phyloP scores from a whole-genome alignment of 805 yeast genomes.

The Myxozyma kluyveri region DNA sequence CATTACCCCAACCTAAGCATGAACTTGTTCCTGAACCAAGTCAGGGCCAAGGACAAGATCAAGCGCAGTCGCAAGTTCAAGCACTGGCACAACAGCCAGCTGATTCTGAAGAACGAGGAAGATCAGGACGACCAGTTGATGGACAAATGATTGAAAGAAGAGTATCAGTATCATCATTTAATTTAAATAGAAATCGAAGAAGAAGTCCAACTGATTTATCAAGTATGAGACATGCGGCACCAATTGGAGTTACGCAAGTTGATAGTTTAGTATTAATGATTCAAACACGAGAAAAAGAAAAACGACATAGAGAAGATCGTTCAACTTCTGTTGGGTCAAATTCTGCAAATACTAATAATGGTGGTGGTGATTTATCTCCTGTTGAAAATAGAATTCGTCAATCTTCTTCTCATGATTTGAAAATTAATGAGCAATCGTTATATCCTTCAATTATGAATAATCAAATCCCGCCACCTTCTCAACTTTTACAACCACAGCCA shows the following conservation, averaged over 20 bases:
- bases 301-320: slow-evolving; percentile 6
- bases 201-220: slow-evolving; percentile 21
- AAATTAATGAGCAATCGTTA: too few relatives aligned
- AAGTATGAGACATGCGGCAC: slow-evolving; percentile 5
- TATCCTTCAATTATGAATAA: too few relatives aligned
- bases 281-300: slow-evolving; percentile 70
- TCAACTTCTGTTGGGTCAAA: too few relatives aligned
- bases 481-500: neutral
- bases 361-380: too few relatives aligned
- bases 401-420: too few relatives aligned
- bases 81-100: slow-evolving; percentile 2
- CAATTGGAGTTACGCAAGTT: slow-evolving; percentile 55
- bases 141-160: slow-evolving; percentile 9
- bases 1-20: neutral
- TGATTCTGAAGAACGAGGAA: neutral
- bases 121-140: neutral
- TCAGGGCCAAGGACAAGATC: too few relatives aligned
- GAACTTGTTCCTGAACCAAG: neutral
- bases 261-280: slow-evolving; percentile 89
- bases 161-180: neutral
- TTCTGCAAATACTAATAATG: too few relatives aligned
- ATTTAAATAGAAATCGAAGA: neutral
- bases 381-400: too few relatives aligned
- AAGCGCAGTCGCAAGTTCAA: too few relatives aligned
- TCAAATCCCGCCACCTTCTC: neutral